phyloP scores from a whole-genome alignment of 2,329 filamentous ascomycete species.

The Microdochium paspali region DNA sequence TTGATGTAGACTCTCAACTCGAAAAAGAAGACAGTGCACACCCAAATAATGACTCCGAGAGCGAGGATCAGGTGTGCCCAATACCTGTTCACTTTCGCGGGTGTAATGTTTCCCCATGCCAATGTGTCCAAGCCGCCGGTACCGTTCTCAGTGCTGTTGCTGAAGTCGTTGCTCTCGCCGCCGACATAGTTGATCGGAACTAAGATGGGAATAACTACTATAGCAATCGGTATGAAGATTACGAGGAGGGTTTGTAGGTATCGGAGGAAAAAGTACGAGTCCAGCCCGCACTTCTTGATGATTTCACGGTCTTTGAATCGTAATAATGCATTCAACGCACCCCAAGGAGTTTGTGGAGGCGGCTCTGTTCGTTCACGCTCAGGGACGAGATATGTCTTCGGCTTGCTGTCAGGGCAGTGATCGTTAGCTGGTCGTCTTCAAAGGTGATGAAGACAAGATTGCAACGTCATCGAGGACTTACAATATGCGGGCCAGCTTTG shows the following conservation, averaged over 20 bases:
- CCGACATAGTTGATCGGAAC: slow-evolving; percentile 75
- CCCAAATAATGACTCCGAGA: slow-evolving; percentile 68
- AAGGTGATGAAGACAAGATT: too few relatives aligned
- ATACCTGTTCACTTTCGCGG: slow-evolving; percentile 56
- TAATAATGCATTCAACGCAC: slow-evolving; percentile 50
- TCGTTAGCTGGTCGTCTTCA: neutral
- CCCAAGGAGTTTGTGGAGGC: slow-evolving; percentile 49
- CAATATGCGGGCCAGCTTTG: slow-evolving; percentile 77
- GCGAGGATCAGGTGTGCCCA: slow-evolving; percentile 81
- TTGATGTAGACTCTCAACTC: slow-evolving; percentile 86
- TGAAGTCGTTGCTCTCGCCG: slow-evolving; percentile 51
- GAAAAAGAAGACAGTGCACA: slow-evolving; percentile 78
- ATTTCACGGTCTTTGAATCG: slow-evolving; percentile 67
- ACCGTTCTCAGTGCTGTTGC: slow-evolving; percentile 16
- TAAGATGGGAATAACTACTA: slow-evolving; percentile 73
- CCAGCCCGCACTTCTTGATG: slow-evolving; percentile 89
- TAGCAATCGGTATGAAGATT: slow-evolving; percentile 79
- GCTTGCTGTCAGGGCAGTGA: slow-evolving; percentile 45
- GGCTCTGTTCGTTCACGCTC: slow-evolving; percentile 75
- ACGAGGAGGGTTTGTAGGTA: slow-evolving; percentile 76
- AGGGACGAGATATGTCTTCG: slow-evolving; percentile 77
- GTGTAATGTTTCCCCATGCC: slow-evolving; percentile 78
- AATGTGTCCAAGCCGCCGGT: slow-evolving; percentile 68
- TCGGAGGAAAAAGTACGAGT: slow-evolving; percentile 83
- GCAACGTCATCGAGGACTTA: slow-evolving; percentile 27